Evolutionary conservation across 441 rosid genomes (phyloP).

Genomic region (Populus hybrid): DNA sequence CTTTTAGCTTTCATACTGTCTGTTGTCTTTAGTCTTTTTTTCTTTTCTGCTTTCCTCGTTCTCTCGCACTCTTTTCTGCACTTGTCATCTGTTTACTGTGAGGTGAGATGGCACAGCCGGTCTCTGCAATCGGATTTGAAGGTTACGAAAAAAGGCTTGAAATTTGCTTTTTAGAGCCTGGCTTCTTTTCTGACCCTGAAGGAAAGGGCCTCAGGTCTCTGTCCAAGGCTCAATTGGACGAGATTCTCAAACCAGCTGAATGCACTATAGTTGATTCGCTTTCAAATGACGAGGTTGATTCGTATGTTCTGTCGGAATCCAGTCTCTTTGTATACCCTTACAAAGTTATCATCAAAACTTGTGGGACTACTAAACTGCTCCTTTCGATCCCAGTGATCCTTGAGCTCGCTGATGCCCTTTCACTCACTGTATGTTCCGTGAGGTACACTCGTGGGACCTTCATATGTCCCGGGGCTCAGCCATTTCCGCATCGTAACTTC

Average conservation of each 20-base stretch:
- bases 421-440: slow-evolving; percentile 48
- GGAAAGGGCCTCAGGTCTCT: slow-evolving; percentile 58
- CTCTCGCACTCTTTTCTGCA: slow-evolving; percentile 5
- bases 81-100: slow-evolving; percentile 17
- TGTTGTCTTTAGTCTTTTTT: slow-evolving; percentile 6
- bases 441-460: slow-evolving; percentile 73
- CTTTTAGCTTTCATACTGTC: neutral
- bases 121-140: slow-evolving; percentile 66
- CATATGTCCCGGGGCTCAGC: slow-evolving; percentile 59
- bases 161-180: slow-evolving; percentile 40
- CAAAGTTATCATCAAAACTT: slow-evolving; percentile 78
- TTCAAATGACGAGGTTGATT: slow-evolving; percentile 54
- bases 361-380: slow-evolving; percentile 82
- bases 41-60: slow-evolving; percentile 29
- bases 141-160: slow-evolving; percentile 88
- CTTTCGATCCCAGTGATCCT: slow-evolving; percentile 62
- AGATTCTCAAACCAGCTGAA: slow-evolving; percentile 64
- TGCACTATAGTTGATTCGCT: slow-evolving; percentile 79
- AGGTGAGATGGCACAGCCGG: slow-evolving; percentile 43
- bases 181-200: slow-evolving; percentile 53
- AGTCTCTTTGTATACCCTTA: slow-evolving; percentile 76
- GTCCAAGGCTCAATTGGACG: slow-evolving; percentile 57
- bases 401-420: slow-evolving; percentile 44
- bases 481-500: slow-evolving; percentile 73
- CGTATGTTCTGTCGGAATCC: slow-evolving; percentile 78